These are phyloP conservation scores for Letharia columbiana DNA, from an alignment of 495 filamentous ascomycete genomes.

Conservation along the genomic window DNA sequence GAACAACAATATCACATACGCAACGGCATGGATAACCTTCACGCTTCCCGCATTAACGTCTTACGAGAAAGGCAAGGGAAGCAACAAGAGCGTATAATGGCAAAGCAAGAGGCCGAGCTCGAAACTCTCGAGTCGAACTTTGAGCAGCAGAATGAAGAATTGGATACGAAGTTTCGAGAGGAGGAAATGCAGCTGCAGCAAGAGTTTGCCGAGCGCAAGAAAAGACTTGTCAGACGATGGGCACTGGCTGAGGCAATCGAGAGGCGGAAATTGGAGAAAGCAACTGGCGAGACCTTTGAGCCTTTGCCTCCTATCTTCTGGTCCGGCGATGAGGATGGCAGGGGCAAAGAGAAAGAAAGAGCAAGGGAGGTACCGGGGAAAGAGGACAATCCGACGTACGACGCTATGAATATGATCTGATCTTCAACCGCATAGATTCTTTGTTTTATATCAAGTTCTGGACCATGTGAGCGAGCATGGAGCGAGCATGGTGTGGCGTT, in stretches of 20 bases:
- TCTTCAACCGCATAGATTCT: not conserved
- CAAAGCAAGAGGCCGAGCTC: conserved; percentile 57
- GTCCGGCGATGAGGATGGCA: conserved; percentile 3
- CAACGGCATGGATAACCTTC: conserved; percentile 60
- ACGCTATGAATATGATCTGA: conserved; percentile 20
- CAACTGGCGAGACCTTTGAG: conserved; percentile 42
- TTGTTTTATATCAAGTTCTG: not conserved
- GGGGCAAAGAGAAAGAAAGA: not conserved
- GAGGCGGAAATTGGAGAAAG: conserved; percentile 48
- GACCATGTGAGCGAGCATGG: not conserved
- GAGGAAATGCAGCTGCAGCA: conserved; percentile 45
- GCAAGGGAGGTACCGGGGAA: not conserved
- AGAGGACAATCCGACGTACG: conserved; percentile 4
- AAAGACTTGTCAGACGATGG: conserved; percentile 49
- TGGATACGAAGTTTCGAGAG: conserved; percentile 29
- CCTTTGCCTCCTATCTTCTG: conserved; percentile 33
- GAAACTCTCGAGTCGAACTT: conserved; percentile 46
- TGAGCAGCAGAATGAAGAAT: conserved; percentile 39
- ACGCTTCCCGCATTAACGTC: conserved; percentile 68
- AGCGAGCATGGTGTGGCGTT: not conserved
- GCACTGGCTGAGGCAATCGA: conserved; percentile 54
- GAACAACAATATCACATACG: conserved; percentile 61
- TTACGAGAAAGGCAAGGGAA: conserved; percentile 68
- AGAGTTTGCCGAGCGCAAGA: conserved; percentile 44
- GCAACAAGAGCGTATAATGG: conserved; percentile 55